Evolutionary conservation across 169 alveolate genomes (phyloP), one percentile per base, ranked within the genome.

Genomic region (Eimeria praecox): DNA sequence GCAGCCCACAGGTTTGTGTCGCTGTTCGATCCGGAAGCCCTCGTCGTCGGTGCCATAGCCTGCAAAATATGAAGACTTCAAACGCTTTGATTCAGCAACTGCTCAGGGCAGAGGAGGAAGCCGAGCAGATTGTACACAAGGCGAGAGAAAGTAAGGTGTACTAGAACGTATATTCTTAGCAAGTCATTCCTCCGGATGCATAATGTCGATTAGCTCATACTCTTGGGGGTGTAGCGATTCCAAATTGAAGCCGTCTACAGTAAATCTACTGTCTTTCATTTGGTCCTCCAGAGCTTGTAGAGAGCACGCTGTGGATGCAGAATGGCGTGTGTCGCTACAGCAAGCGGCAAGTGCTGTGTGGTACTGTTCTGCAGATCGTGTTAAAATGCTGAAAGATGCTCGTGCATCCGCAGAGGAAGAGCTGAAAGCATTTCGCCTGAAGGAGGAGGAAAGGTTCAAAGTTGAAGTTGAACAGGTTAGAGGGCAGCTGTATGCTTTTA

Each of bases 1-100:
- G 54, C 30, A 38, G 20, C 83, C 54, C 38, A 24, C 54, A 52
- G 52, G 52, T 20, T 38, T 73, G 52, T 20, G 83, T 40, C 16
- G 83, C 2, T 38, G n/a, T 40, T 73, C 33, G 33, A 73, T 73
- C n/a, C 52, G 33, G 49, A 49, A 38, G 33, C 54, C 3, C 83
- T 14, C 83, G 83, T 73, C 52, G 14, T 38, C 54, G 83, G 83
- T 18, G 83, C 83, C 49, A 73, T 33, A 0, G 22, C 83, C 16
- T 73, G 83, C 30, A 85, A 24, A 87, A 87, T 12, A 87, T 87
- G 88, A 94, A 94, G 96, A 89, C 94, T 64, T 92, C 97, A 52
- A 95, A 86, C 87, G 97, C 97, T 33, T 90, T 94, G 91, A 94
- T 94, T 59, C 97, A 90, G 73, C 97, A 95, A 86, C 92, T 92